phyloP scores from a whole-genome alignment of 1,139 yeast genomes.

The Chernovozyma sophiae-reginae region DNA sequence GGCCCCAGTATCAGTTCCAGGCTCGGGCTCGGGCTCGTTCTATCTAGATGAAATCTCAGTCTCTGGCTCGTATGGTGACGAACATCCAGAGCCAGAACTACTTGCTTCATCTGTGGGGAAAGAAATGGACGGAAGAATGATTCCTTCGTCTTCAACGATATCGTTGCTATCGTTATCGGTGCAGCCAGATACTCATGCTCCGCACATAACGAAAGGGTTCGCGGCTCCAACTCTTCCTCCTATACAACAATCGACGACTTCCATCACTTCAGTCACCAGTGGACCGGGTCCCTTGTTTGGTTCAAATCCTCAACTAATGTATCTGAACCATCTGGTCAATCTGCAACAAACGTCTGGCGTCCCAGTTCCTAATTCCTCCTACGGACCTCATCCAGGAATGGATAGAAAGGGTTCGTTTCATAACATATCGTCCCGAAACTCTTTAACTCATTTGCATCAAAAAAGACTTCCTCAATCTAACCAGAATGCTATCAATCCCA shows the following conservation, averaged over 20 bases:
- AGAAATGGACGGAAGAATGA: conserved; percentile 44
- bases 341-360: background rate
- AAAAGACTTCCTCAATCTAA: conserved; percentile 3
- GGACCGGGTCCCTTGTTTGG: background rate
- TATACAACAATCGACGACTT: conserved; percentile 4
- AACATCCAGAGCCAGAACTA: conserved; percentile 51
- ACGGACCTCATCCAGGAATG: conserved; percentile 1
- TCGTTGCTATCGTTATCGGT: conserved; percentile 46
- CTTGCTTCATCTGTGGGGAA: conserved; percentile 54
- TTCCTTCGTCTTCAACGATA: conserved; percentile 54
- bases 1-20: background rate
- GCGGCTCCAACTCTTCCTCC: conserved; percentile 3
- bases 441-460: conserved; percentile 7
- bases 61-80: conserved; percentile 18
- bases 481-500: conserved; percentile 1
- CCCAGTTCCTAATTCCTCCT: background rate
- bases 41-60: background rate
- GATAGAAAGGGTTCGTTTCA: conserved; percentile 3
- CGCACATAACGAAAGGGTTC: conserved; percentile 1
- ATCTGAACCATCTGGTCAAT: background rate
- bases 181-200: conserved; percentile 10
- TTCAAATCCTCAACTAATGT: background rate
- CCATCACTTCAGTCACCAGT: too few relatives aligned
- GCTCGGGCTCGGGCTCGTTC: background rate
- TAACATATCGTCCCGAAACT: conserved; percentile 6